A percentile compares a stretch with the other conserved stretches of the same genome.
phyloP scores from a whole-genome alignment of 2,329 filamentous ascomycete species.

The Bipolaris victoriae region DNA sequence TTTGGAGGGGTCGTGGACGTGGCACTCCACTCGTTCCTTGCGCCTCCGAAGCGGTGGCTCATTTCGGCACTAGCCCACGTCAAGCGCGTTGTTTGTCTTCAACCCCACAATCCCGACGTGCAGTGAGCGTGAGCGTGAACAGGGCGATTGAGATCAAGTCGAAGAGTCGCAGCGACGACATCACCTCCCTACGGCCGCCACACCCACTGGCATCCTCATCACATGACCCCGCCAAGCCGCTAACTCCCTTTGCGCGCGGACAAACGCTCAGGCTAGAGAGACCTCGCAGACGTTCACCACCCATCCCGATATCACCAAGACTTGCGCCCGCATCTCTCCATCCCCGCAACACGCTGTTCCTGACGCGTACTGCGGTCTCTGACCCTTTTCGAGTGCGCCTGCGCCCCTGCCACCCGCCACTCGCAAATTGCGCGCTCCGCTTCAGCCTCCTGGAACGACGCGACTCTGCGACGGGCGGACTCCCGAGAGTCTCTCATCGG shows the following conservation, averaged over 20 bases:
- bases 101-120: slow-evolving; percentile 12
- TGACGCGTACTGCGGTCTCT: slow-evolving; percentile 42
- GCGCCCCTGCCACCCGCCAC: slow-evolving; percentile 32
- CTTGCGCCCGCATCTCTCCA: slow-evolving; percentile 45
- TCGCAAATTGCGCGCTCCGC: slow-evolving; percentile 37
- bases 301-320: slow-evolving; percentile 40
- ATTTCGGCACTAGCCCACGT: slow-evolving; percentile 30
- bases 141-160: not conserved
- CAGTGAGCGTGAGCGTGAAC: slow-evolving; percentile 13
- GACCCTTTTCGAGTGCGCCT: slow-evolving; percentile 34
- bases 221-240: slow-evolving; percentile 29
- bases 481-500: slow-evolving; percentile 41
- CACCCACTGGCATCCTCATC: slow-evolving; percentile 8
- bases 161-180: slow-evolving; percentile 1
- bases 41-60: slow-evolving; percentile 31
- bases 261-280: slow-evolving; percentile 21
- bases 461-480: slow-evolving; percentile 40
- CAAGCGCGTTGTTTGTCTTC: slow-evolving; percentile 25
- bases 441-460: slow-evolving; percentile 35
- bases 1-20: slow-evolving; percentile 28
- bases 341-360: slow-evolving; percentile 44
- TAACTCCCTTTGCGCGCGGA: slow-evolving; percentile 17
- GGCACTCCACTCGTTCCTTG: slow-evolving; percentile 33
- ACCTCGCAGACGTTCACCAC: slow-evolving; percentile 31
- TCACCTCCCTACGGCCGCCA: slow-evolving; percentile 12